Evolutionary conservation across 2,329 filamentous ascomycete genomes (phyloP).

Genomic region (Xylariaceae sp.): DNA sequence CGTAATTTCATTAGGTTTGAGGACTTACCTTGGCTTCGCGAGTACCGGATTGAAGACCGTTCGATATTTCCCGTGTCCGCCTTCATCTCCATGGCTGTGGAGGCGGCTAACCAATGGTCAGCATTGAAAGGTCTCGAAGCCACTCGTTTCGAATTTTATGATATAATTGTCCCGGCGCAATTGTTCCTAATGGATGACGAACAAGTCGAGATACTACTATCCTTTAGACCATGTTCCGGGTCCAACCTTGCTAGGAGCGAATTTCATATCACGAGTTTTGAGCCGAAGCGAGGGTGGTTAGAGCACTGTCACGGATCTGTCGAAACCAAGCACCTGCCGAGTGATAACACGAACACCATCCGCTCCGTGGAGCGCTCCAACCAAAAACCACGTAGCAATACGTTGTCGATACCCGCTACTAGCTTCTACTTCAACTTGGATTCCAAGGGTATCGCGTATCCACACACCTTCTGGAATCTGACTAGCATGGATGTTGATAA

Average conservation of each 20-base stretch:
- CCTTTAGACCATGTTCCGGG: conserved; percentile 36
- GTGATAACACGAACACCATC: conserved; percentile 37
- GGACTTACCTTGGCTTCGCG: conserved; percentile 50
- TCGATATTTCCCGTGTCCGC: conserved; percentile 50
- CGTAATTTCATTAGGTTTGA: conserved; percentile 41
- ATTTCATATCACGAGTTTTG: conserved; percentile 43
- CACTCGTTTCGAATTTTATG: conserved; percentile 41
- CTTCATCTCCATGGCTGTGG: conserved; percentile 44
- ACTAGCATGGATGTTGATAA: conserved; percentile 25
- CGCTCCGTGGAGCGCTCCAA: conserved; percentile 39
- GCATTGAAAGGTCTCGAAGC: conserved; percentile 33
- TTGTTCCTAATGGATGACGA: conserved; percentile 40
- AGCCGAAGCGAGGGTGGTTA: conserved; percentile 41
- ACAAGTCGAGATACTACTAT: conserved; percentile 41
- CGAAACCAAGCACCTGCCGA: conserved; percentile 28
- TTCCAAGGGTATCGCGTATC: conserved; percentile 19
- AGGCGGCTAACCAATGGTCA: conserved; percentile 31
- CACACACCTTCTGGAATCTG: conserved; percentile 28
- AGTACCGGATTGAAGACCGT: conserved; percentile 51
- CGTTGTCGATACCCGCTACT: conserved; percentile 36
- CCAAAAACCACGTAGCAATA: conserved; percentile 44
- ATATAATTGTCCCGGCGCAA: conserved; percentile 40
- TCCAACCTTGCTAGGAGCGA: conserved; percentile 35
- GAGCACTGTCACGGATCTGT: conserved; percentile 43
- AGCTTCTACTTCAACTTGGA: conserved; percentile 24